phyloP scores from a whole-genome alignment of 2,329 filamentous ascomycete genomes.

The Alternaria viburni region DNA sequence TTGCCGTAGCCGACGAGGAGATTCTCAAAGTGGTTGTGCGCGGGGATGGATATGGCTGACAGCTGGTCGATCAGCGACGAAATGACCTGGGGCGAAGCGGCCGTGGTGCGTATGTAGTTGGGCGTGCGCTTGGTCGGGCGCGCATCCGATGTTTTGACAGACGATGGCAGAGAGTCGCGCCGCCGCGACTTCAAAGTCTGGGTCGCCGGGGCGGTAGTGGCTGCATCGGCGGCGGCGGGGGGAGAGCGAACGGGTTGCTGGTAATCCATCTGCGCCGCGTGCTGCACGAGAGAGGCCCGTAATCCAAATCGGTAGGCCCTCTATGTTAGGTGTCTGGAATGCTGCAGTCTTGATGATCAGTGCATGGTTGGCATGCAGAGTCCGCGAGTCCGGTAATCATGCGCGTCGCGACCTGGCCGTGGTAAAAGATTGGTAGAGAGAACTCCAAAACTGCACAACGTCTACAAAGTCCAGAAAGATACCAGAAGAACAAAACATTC shows the following conservation, averaged over 20 bases:
- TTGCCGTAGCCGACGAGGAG: constrained; percentile 40
- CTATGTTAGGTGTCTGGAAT: constrained; percentile 7
- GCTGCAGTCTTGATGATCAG: constrained; percentile 5
- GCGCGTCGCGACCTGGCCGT: background rate
- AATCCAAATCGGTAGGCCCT: constrained; percentile 4
- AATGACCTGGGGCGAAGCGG: constrained; percentile 71
- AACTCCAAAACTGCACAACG: background rate
- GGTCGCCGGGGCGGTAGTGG: constrained; percentile 12
- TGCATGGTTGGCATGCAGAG: constrained; percentile 13
- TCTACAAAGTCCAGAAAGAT: background rate
- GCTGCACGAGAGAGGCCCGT: constrained; percentile 2
- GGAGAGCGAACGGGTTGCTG: constrained; percentile 6
- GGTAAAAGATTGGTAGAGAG: background rate
- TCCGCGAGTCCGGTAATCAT: background rate
- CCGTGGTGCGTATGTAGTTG: constrained; percentile 46
- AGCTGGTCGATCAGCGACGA: constrained; percentile 68
- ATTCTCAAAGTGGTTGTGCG: constrained; percentile 72
- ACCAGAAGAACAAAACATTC: background rate
- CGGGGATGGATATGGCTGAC: constrained; percentile 66
- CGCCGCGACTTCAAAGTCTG: constrained; percentile 36
- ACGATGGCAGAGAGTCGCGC: constrained; percentile 36
- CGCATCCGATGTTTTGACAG: constrained; percentile 21
- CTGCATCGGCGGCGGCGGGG: background rate
- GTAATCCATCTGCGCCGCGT: constrained; percentile 6
- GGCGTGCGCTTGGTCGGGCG: constrained; percentile 37